These are phyloP conservation scores for Leccinellum luteum DNA, from an alignment of 768 basidiomycete genomes.

Conservation along the genomic window DNA sequence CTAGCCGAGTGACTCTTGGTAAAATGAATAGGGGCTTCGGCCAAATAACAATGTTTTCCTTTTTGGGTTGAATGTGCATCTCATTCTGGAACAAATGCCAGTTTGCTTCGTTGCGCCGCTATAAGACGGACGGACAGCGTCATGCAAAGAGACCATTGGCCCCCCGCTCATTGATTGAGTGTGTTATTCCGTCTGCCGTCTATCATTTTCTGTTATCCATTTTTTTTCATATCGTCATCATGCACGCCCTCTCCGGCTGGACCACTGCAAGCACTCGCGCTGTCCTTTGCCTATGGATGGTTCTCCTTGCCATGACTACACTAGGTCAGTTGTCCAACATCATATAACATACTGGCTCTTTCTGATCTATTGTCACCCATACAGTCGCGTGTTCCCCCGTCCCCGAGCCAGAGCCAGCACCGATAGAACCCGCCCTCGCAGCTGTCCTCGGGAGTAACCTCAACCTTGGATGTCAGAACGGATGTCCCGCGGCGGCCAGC, in stretches of 20 bases:
- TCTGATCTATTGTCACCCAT: neutral
- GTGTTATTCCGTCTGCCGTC: neutral
- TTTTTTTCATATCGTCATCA: neutral
- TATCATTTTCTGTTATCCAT: neutral
- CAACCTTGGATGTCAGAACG: conserved; percentile 23
- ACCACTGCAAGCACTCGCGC: conserved; percentile 5
- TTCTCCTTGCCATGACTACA: conserved; percentile 18
- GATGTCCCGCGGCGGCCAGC: conserved; percentile 19
- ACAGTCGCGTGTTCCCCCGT: conserved; percentile 24
- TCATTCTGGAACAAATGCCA: conserved; percentile 2
- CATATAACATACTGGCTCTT: rapidly evolving
- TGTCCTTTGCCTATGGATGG: conserved; percentile 20
- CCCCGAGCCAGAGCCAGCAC: conserved; percentile 22
- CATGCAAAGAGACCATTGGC: neutral
- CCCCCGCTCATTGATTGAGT: conserved; percentile 16
- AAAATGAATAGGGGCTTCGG: neutral
- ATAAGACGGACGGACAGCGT: conserved; percentile 4
- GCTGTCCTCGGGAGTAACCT: conserved; percentile 22
- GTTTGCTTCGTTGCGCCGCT: neutral
- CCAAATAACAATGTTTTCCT: conserved; percentile 1
- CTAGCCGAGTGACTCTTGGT: conserved; percentile 10
- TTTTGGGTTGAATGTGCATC: conserved; percentile 9
- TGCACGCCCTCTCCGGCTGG: conserved; percentile 7
- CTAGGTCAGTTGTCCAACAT: conserved; percentile 14
- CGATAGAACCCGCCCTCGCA: conserved; percentile 22